Evolutionary conservation across 148 eudicot genomes (phyloP).

Genomic region (Amaranthus hypochondriacus): DNA sequence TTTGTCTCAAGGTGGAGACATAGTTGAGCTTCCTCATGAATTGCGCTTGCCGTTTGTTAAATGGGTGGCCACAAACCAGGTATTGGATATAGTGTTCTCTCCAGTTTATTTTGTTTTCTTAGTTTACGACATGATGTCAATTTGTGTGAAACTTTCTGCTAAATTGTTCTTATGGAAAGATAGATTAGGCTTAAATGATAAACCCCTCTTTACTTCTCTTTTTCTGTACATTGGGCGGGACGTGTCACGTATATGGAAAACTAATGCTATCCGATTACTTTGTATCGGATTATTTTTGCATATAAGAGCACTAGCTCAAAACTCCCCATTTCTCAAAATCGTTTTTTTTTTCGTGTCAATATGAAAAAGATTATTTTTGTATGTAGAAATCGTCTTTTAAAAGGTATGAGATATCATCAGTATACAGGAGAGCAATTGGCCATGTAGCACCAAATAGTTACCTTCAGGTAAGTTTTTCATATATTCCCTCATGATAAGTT

Average conservation of each 20-base stretch:
- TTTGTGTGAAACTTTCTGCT: background rate
- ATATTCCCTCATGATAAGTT: background rate
- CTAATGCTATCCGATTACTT: background rate
- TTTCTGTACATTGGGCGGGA: background rate
- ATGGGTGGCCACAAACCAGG: conserved; percentile 81
- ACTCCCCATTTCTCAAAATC: too few species aligned
- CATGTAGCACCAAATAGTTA: conserved; percentile 86
- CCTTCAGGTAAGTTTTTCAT: conserved; percentile 66
- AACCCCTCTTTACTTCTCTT: background rate
- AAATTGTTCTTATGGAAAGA: background rate
- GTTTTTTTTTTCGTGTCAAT: background rate
- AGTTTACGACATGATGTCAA: background rate
- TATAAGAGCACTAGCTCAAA: background rate
- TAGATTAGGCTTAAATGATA: background rate
- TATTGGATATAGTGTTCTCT: conserved; percentile 16
- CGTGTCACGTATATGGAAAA: background rate
- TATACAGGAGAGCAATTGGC: conserved; percentile 83
- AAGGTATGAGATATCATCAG: conserved; percentile 82
- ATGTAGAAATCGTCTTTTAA: conserved; percentile 75
- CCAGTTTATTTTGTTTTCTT: background rate
- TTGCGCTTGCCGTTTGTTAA: conserved; percentile 75
- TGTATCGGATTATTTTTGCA: background rate
- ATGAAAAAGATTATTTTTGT: background rate
- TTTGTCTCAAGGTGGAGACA: conserved; percentile 84
- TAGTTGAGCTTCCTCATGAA: conserved; percentile 85